Conservation (phyloP, 2,329 filamentous ascomycete species). For the Penicillium sp. region DNA sequence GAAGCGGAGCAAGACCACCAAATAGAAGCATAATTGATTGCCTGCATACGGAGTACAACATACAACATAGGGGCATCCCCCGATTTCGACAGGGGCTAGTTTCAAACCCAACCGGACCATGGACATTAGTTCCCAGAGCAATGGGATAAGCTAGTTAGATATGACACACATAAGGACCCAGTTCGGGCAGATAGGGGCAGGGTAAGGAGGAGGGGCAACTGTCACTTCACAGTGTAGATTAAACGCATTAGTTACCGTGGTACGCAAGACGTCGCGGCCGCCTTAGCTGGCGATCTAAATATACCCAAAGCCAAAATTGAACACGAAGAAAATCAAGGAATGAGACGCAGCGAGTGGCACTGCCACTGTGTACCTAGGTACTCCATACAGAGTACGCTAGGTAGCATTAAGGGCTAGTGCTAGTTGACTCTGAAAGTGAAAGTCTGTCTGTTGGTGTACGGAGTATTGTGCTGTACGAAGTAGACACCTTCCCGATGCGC, state of each 20-base stretch:
- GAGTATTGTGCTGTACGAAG: not conserved
- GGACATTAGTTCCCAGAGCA: conserved; percentile 1
- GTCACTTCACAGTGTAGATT: not conserved
- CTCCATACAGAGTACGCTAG: not conserved
- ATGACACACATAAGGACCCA: conserved; percentile 1
- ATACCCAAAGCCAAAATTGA: not conserved
- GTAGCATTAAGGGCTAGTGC: not conserved
- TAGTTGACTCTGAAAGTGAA: not conserved
- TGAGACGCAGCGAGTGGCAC: not conserved
- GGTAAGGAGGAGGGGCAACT: not conserved
- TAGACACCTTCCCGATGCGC: conserved; percentile 8
- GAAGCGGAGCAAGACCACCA: conserved; percentile 1
- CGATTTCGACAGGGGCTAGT: not conserved
- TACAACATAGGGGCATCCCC: conserved; percentile 1
- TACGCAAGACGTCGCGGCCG: not conserved
- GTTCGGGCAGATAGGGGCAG: not conserved
- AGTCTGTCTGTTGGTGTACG: not conserved
- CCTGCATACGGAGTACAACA: no score
- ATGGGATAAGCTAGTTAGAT: not conserved
- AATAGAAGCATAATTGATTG: not conserved
- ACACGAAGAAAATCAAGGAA: not conserved
- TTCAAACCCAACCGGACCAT: not conserved
- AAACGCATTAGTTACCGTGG: no score
- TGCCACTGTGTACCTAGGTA: not conserved
- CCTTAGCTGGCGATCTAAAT: conserved; percentile 4